phyloP scores from a whole-genome alignment of 2,329 filamentous ascomycete genomes.

The Sclerotinia glacialis region DNA sequence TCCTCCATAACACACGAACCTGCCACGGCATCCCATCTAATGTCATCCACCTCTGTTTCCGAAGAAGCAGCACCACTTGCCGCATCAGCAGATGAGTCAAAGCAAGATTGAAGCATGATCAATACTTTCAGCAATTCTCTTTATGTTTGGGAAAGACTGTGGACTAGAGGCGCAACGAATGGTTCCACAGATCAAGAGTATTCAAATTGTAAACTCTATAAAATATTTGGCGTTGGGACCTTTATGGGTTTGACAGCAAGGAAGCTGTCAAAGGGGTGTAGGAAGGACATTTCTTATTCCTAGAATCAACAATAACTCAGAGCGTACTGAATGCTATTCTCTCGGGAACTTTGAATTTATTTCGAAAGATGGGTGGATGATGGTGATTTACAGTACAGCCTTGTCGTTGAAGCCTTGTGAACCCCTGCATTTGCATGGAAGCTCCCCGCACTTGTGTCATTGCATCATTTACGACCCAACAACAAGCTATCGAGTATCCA shows the following conservation, averaged over 20 bases:
- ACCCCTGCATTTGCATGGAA: constrained; percentile 15
- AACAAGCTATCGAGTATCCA: background rate
- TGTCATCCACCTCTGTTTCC: constrained; percentile 36
- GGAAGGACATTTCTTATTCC: constrained; percentile 10
- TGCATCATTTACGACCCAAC: constrained; percentile 20
- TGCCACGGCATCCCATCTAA: constrained; percentile 35
- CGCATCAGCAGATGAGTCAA: constrained; percentile 22
- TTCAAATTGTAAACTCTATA: constrained; percentile 14
- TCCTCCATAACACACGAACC: constrained; percentile 38
- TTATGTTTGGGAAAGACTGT: constrained; percentile 3
- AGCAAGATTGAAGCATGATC: constrained; percentile 24
- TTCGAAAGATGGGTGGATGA: background rate
- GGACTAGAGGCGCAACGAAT: constrained; percentile 8
- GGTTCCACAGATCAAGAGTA: constrained; percentile 11
- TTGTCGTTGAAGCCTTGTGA: constrained; percentile 19
- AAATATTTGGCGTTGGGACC: constrained; percentile 10
- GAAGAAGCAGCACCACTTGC: constrained; percentile 28
- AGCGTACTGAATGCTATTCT: background rate
- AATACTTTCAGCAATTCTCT: background rate
- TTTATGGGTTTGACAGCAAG: background rate
- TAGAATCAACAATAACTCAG: constrained; percentile 7
- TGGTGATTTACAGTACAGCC: constrained; percentile 13
- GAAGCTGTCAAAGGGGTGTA: constrained; percentile 9
- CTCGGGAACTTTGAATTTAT: background rate
- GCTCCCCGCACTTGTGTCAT: constrained; percentile 10